Evolutionary conservation across 164 flowering plant species (phyloP).

Genomic region (Liquidambar formosana): DNA sequence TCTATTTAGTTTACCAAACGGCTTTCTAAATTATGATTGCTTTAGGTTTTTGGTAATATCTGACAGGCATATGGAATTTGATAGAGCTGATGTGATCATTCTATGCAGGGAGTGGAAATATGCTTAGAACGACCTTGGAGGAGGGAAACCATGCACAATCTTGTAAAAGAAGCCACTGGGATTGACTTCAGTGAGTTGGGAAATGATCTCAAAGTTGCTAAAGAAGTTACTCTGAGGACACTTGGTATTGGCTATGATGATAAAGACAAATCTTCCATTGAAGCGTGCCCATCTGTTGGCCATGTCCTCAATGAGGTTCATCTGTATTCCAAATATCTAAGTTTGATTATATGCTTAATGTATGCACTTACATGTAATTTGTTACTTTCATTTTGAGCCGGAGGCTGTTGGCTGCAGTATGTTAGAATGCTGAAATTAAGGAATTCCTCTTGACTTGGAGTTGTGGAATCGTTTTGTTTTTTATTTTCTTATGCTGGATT

Average conservation of each 20-base stretch:
- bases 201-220: slow-evolving; percentile 63
- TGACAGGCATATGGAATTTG: background rate
- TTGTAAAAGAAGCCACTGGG: slow-evolving; percentile 87
- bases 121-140: slow-evolving; percentile 90
- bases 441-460: background rate
- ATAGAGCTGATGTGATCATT: slow-evolving; percentile 10
- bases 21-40: background rate
- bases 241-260: slow-evolving; percentile 38
- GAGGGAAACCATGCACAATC: slow-evolving; percentile 98
- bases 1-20: background rate
- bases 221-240: slow-evolving; percentile 48
- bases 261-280: slow-evolving; percentile 49
- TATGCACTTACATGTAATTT: background rate
- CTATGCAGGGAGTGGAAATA: slow-evolving; percentile 73
- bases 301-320: slow-evolving; percentile 87
- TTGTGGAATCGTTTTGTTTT: background rate
- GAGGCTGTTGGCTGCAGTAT: background rate
- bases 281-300: slow-evolving; percentile 77
- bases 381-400: background rate
- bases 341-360: background rate
- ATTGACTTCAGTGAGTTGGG: slow-evolving; percentile 70
- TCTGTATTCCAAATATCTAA: background rate
- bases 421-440: background rate
- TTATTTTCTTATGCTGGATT: background rate
- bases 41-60: background rate